phyloP scores from a whole-genome alignment of 306 rosid genomes.

The Elaeagnus macrophylla region DNA sequence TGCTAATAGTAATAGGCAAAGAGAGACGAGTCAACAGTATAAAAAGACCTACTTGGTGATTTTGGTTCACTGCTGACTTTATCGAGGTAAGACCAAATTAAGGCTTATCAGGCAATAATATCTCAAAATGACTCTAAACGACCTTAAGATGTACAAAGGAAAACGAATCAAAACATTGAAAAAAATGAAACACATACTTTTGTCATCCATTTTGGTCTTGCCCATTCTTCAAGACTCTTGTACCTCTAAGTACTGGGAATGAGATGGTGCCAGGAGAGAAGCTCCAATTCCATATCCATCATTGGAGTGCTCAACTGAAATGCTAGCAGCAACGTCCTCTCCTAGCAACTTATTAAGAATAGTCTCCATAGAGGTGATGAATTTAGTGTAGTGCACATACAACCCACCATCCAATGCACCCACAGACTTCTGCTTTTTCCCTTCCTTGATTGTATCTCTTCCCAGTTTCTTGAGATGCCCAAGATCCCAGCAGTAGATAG shows the following conservation, averaged over 20 bases:
- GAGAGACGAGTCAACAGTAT: too few relatives aligned
- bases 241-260: slow-evolving; percentile 61
- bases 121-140: too few relatives aligned
- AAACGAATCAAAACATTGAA: slow-evolving; percentile 11
- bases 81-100: too few relatives aligned
- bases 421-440: slow-evolving; percentile 65
- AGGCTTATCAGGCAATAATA: too few relatives aligned
- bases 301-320: slow-evolving; percentile 53
- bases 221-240: slow-evolving; percentile 41
- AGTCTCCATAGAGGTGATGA: slow-evolving; percentile 67
- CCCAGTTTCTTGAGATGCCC: slow-evolving; percentile 84
- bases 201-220: slow-evolving; percentile 18
- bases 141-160: slow-evolving; percentile 11
- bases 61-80: too few relatives aligned
- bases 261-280: slow-evolving; percentile 88
- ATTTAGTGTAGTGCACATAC: slow-evolving; percentile 69
- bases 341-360: slow-evolving; percentile 76
- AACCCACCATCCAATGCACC: slow-evolving; percentile 87
- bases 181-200: slow-evolving; percentile 31
- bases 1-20: too few relatives aligned
- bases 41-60: too few relatives aligned
- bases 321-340: slow-evolving; percentile 44
- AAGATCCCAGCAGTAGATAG: slow-evolving; percentile 76
- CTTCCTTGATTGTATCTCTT: slow-evolving; percentile 56
- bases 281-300: slow-evolving; percentile 98